phyloP scores from a whole-genome alignment of 805 yeast species.

The Suhomyces sp. region DNA sequence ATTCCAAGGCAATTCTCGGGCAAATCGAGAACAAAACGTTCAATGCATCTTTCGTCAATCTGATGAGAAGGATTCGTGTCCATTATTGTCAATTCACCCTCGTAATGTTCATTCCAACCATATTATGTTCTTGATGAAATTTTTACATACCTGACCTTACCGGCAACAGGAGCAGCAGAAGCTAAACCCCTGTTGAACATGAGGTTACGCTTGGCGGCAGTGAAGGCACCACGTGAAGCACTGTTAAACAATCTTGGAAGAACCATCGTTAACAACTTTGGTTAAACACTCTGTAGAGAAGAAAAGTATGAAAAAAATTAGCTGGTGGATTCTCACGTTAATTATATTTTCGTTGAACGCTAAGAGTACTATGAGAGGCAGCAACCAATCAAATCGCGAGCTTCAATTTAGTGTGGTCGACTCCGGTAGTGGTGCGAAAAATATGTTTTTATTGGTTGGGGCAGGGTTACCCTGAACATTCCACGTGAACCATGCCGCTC shows the following conservation, averaged over 20 bases:
- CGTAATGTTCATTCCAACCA: neutral
- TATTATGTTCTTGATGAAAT: neutral
- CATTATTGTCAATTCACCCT: neutral
- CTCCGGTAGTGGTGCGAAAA: conserved; percentile 6
- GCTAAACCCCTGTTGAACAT: conserved; percentile 76
- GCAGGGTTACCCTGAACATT: conserved; percentile 4
- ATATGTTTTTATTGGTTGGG: conserved; percentile 5
- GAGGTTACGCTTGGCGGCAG: conserved; percentile 81
- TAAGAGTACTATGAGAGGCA: conserved; percentile 2
- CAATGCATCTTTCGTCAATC: neutral
- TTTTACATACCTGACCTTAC: conserved; percentile 81
- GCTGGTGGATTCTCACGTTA: neutral
- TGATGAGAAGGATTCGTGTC: neutral
- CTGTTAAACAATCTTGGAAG: conserved; percentile 51
- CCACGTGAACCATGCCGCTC: conserved; percentile 3
- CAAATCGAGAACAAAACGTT: neutral
- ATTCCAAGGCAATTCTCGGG: neutral
- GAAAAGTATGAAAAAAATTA: conserved; percentile 7
- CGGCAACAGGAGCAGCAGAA: conserved; percentile 68
- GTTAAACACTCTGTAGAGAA: conserved; percentile 9
- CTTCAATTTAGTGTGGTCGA: conserved; percentile 4
- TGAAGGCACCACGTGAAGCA: conserved; percentile 79
- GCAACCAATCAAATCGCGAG: conserved; percentile 7
- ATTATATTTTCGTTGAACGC: conserved; percentile 6
- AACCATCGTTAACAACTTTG: conserved; percentile 45